These are phyloP conservation scores for Papiliotrema terrestris DNA, from an alignment of 1,284 basidiomycete species.

Conservation along the genomic window DNA sequence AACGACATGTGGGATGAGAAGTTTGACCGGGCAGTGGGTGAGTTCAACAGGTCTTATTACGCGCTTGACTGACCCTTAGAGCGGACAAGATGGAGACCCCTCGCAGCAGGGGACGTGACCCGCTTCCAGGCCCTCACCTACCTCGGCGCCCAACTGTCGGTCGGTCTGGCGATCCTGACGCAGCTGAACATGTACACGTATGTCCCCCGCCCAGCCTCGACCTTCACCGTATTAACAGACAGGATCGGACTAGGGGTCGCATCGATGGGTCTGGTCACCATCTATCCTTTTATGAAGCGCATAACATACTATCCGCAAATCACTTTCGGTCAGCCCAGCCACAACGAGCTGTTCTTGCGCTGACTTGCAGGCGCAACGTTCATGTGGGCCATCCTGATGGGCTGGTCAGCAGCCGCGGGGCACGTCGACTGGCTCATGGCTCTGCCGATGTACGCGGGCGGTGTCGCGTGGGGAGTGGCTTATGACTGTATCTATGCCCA, in stretches of 20 bases:
- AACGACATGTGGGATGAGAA: constrained; percentile 98
- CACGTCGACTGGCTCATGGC: constrained; percentile 76
- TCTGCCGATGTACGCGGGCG: constrained; percentile 84
- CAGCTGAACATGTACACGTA: constrained; percentile 95
- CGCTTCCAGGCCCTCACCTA: constrained; percentile 74
- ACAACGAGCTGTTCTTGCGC: background rate
- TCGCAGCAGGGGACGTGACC: constrained; percentile 80
- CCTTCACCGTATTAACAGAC: background rate
- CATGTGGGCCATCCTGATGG: constrained; percentile 95
- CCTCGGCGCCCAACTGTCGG: constrained; percentile 75
- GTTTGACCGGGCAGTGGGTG: constrained; percentile 87
- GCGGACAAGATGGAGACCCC: constrained; percentile 63
- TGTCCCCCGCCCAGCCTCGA: constrained; percentile 18
- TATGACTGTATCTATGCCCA: constrained; percentile 99
- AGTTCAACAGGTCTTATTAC: constrained; percentile 35
- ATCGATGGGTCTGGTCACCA: constrained; percentile 76
- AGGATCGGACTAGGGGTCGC: constrained; percentile 90
- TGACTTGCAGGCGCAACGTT: constrained; percentile 72
- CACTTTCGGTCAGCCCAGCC: constrained; percentile 66
- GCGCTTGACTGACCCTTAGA: constrained; percentile 44
- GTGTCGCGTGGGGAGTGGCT: constrained; percentile 88
- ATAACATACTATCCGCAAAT: constrained; percentile 96
- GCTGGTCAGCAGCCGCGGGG: constrained; percentile 91
- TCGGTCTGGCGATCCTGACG: constrained; percentile 82
- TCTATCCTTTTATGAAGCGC: constrained; percentile 98